Evolutionary conservation across 2,329 filamentous ascomycete genomes (phyloP).

Genomic region (Conoideocrella luteorostrata): DNA sequence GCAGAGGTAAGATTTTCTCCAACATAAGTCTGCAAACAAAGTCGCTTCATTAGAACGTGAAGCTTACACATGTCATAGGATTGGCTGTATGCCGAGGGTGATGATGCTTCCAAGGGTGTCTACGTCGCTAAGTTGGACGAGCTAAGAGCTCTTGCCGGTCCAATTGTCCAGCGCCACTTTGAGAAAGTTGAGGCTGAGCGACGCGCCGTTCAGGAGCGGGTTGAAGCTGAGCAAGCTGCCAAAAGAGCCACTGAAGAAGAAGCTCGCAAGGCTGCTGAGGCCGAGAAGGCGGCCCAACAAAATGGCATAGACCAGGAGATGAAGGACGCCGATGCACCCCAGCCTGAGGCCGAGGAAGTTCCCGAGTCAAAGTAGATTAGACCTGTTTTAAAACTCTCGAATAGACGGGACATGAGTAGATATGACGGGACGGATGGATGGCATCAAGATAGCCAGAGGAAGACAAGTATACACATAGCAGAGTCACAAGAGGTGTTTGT

Average conservation of each 20-base stretch:
- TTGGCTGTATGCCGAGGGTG: constrained; percentile 96
- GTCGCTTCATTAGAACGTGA: background rate
- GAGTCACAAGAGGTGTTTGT: background rate
- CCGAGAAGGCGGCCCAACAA: constrained; percentile 42
- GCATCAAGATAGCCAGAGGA: background rate
- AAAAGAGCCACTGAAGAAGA: constrained; percentile 60
- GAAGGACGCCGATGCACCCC: constrained; percentile 52
- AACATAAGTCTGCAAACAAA: too few species aligned
- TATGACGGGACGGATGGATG: constrained; percentile 1
- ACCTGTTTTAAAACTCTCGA: background rate
- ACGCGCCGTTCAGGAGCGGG: constrained; percentile 66
- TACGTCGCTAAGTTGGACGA: constrained; percentile 96
- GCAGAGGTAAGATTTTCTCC: constrained; percentile 80
- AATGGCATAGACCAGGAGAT: constrained; percentile 54
- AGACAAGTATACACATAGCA: background rate
- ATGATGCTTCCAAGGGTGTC: constrained; percentile 87
- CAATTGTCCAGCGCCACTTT: constrained; percentile 89
- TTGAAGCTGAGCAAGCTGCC: constrained; percentile 71
- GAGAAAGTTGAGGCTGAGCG: constrained; percentile 90
- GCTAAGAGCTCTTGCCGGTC: constrained; percentile 82
- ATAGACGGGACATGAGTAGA: constrained; percentile 14
- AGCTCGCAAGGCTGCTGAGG: constrained; percentile 46
- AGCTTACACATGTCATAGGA: constrained; percentile 54
- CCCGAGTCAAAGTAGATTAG: constrained; percentile 27
- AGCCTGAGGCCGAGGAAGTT: constrained; percentile 44